Conservation (phyloP, 2,329 filamentous ascomycete genomes). For the Shiraia bambusicola region DNA sequence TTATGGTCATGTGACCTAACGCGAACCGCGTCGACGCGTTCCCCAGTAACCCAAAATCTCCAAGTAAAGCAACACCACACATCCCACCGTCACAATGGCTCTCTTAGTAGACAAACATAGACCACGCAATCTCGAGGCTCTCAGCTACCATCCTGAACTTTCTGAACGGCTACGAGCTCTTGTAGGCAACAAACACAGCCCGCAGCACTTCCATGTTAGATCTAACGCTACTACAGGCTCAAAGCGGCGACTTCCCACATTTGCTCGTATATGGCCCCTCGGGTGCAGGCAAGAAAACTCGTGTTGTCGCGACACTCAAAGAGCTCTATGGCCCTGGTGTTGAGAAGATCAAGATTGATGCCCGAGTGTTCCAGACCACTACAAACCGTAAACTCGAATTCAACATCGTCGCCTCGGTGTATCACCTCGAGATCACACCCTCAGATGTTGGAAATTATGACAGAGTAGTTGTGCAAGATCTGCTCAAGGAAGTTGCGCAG, state of each 20-base stretch:
- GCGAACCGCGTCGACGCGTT: conserved; percentile 40
- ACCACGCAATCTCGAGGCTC: conserved; percentile 71
- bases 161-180: conserved; percentile 84
- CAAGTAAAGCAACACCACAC: conserved; percentile 4
- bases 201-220: conserved; percentile 4
- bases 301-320: conserved; percentile 91
- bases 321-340: conserved; percentile 93
- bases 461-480: conserved; percentile 89
- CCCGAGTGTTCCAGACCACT: conserved; percentile 91
- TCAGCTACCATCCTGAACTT: conserved; percentile 87
- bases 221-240: conserved; percentile 61
- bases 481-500: conserved; percentile 96
- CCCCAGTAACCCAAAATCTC: conserved; percentile 12
- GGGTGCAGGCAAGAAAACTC: conserved; percentile 95
- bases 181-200: conserved; percentile 53
- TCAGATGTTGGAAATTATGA: conserved; percentile 97
- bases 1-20: conserved; percentile 23
- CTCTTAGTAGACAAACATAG: conserved; percentile 66
- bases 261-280: conserved; percentile 96
- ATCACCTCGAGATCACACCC: conserved; percentile 97
- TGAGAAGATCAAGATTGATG: conserved; percentile 99
- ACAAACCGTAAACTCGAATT: conserved; percentile 98
- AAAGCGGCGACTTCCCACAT: conserved; percentile 96
- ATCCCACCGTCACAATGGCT: conserved; percentile 53
- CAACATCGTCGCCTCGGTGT: conserved; percentile 95